phyloP scores from a whole-genome alignment of 495 filamentous ascomycete species.

The Neurospora tetrasperma region DNA sequence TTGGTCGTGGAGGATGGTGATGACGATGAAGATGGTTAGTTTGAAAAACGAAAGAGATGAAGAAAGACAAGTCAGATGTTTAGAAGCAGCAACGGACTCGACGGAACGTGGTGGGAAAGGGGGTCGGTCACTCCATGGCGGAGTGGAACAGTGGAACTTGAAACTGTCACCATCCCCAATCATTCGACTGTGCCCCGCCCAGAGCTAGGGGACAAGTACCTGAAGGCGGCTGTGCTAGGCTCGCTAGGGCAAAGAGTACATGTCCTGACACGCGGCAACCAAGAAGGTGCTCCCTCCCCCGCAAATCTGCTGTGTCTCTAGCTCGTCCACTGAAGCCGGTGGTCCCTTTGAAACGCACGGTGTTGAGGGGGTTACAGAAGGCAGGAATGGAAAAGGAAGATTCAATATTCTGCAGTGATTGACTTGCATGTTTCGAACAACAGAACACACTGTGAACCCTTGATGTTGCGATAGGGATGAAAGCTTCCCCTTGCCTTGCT shows the following conservation, averaged over 20 bases:
- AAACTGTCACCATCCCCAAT: not conserved
- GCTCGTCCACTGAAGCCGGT: not conserved
- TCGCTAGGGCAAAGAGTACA: not conserved
- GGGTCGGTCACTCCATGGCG: not conserved
- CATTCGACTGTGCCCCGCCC: not conserved
- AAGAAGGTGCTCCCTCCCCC: not conserved
- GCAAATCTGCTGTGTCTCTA: not conserved
- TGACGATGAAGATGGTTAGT: not conserved
- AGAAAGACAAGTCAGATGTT: constrained; percentile 2
- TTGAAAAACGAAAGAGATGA: not conserved
- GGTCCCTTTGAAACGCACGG: not conserved
- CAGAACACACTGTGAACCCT: not conserved
- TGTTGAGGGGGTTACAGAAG: not conserved
- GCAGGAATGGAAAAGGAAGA: not conserved
- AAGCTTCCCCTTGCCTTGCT: not conserved
- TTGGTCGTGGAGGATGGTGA: not conserved
- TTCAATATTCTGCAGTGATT: not conserved
- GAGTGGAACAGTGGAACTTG: not conserved
- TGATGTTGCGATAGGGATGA: not conserved
- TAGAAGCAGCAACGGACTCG: constrained; percentile 1
- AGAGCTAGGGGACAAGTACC: not conserved
- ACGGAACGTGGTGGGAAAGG: not conserved
- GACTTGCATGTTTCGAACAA: not conserved
- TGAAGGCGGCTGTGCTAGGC: not conserved
- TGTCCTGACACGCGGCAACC: not conserved